Evolutionary conservation across 441 rosid species (phyloP), one percentile per base, ranked within the genome.

Genomic region (Caryocar brasiliense): DNA sequence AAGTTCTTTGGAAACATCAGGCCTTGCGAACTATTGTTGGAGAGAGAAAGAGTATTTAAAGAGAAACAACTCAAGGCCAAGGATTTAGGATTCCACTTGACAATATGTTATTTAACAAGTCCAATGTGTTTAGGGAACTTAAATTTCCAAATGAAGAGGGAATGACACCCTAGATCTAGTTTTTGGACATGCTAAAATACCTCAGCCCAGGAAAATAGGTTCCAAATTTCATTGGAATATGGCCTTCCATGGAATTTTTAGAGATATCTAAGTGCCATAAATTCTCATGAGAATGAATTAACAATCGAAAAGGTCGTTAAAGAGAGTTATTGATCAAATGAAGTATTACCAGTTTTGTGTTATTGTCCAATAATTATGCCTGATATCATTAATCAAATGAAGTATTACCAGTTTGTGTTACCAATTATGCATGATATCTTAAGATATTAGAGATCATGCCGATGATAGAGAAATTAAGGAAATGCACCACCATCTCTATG

Each of bases 291-390:
- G 47, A 10, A 42, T 51, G 46, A 51, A 2, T 13, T 40, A 65
- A 58, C 21, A 69, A 14, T 0, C 0, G 38, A 0, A 68, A 2
- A 40, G 34, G n/a, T 14, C 70, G 37, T n/a, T 36, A 51, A 3
- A 70, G 47, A 29, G 69, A 47, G 11, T 37, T 53, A 24, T 60
- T 58, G 15, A 0, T 0, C 1, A 66, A 13, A 14, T 0, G 0
- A 36, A 70, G 56, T 0, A 0, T 0, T 0, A 3, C 0, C 4
- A 73, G 24, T 0, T 40, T 7, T 2, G 59, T 62, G 30, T 73
- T 68, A 47, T 68, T 72, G 2, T 59, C 44, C 48, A 72, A 63
- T n/a, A n/a, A n/a, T n/a, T n/a, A n/a, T n/a, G n/a, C n/a, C n/a
- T n/a, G n/a, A n/a, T n/a, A n/a, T 37, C 50, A 24, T 60, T 58